Conservation (phyloP, 768 basidiomycete species). For the Hemileccinum impolitum region DNA sequence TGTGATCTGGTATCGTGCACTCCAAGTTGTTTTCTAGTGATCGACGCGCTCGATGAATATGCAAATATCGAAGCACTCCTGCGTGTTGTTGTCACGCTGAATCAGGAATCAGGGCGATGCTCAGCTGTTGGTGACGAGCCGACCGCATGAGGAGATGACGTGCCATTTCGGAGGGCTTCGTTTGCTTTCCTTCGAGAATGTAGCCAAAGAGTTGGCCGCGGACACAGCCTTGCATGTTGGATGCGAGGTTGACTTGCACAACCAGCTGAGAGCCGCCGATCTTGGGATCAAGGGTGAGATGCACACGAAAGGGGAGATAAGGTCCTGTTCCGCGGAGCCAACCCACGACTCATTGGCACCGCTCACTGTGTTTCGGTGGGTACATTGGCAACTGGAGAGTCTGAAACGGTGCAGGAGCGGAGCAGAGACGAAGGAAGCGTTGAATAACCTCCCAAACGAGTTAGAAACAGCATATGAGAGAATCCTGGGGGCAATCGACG, state of each 20-base stretch:
- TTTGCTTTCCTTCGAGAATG: not conserved
- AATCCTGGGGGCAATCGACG: not conserved
- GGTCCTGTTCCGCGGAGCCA: not conserved
- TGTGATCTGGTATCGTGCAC: not conserved
- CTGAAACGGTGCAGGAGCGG: not conserved
- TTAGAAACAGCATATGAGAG: slow-evolving; percentile 2
- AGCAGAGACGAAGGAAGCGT: not conserved
- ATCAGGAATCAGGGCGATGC: not conserved
- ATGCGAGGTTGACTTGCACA: not conserved
- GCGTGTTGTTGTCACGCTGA: not conserved
- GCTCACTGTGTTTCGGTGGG: not conserved
- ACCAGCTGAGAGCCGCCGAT: not conserved
- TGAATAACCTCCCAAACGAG: not conserved
- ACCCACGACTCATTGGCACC: not conserved
- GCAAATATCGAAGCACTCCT: not conserved
- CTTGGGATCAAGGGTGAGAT: too few species aligned
- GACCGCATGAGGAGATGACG: not conserved
- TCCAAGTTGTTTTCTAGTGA: slow-evolving; percentile 4
- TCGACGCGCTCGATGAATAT: slow-evolving; percentile 11
- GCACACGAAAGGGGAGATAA: not conserved
- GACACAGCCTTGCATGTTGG: not conserved
- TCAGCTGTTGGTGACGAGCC: not conserved
- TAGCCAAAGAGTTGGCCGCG: not conserved
- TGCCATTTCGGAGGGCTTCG: not conserved
- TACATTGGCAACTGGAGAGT: slow-evolving; percentile 2